phyloP scores from a whole-genome alignment of 257 asterid species.

The Jasminum sambac region DNA sequence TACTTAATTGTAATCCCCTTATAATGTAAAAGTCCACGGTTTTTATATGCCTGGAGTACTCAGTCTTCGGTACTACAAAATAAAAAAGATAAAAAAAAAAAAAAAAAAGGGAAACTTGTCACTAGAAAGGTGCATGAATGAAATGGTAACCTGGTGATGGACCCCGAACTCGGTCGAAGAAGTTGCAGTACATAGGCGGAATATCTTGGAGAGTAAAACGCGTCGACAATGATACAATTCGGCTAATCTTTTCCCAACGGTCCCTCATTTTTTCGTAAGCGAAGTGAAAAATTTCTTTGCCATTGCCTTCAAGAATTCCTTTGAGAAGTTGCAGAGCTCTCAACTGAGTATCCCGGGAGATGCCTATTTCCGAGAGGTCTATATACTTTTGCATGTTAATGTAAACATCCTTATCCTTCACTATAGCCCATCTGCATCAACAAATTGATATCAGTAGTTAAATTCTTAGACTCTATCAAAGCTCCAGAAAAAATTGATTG shows the following conservation, averaged over 20 bases:
- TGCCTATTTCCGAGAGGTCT: slow-evolving; percentile 37
- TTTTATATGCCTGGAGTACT: too few species aligned
- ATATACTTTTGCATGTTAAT: slow-evolving; percentile 38
- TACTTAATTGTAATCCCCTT: too few species aligned
- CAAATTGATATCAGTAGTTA: not conserved
- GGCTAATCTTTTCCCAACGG: slow-evolving; percentile 56
- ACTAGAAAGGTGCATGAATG: not conserved
- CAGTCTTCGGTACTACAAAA: too few species aligned
- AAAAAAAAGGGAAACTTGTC: too few species aligned
- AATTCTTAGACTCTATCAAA: too few species aligned
- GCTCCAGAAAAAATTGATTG: too few species aligned
- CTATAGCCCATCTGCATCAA: slow-evolving; percentile 64
- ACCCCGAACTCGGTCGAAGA: slow-evolving; percentile 44
- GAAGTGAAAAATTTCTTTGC: slow-evolving; percentile 39
- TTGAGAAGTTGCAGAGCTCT: slow-evolving; percentile 61
- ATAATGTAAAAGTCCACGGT: too few species aligned
- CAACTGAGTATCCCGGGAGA: slow-evolving; percentile 60
- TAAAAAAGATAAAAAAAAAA: too few species aligned
- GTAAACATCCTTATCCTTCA: slow-evolving; percentile 53
- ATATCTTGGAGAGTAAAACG: slow-evolving; percentile 55
- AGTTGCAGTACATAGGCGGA: slow-evolving; percentile 56
- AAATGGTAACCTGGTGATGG: slow-evolving; percentile 69
- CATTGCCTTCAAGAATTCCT: slow-evolving; percentile 38
- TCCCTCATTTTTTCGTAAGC: slow-evolving; percentile 47
- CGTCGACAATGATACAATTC: slow-evolving; percentile 39